phyloP scores from a whole-genome alignment of 2,329 filamentous ascomycete genomes.

The Alternaria triticina region DNA sequence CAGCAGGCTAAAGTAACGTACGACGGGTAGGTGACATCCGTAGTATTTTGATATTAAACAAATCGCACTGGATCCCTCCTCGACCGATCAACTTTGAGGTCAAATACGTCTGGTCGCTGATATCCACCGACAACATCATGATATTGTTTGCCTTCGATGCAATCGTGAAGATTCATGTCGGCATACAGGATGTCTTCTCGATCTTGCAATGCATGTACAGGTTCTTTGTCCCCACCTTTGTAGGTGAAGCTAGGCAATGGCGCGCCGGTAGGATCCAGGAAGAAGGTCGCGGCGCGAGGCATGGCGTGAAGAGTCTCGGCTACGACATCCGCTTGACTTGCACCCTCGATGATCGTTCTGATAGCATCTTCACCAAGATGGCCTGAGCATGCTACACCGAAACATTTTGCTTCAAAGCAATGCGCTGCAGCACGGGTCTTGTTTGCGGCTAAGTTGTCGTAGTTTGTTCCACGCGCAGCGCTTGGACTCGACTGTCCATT shows the following conservation, averaged over 20 bases:
- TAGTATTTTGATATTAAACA: neutral
- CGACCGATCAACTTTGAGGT: slow-evolving; percentile 55
- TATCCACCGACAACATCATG: slow-evolving; percentile 64
- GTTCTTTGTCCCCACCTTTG: slow-evolving; percentile 25
- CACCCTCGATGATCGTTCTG: slow-evolving; percentile 39
- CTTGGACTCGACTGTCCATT: neutral
- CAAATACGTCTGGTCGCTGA: slow-evolving; percentile 62
- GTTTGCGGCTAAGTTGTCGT: slow-evolving; percentile 63
- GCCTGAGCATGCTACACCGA: slow-evolving; percentile 59
- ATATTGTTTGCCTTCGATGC: slow-evolving; percentile 63
- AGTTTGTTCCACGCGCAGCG: slow-evolving; percentile 44
- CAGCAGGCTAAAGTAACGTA: neutral
- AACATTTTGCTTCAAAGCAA: slow-evolving; percentile 65
- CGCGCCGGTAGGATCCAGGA: slow-evolving; percentile 59
- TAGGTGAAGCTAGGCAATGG: slow-evolving; percentile 49
- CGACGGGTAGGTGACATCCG: neutral
- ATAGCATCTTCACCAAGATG: slow-evolving; percentile 52
- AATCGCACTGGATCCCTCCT: slow-evolving; percentile 18
- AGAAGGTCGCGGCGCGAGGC: slow-evolving; percentile 57
- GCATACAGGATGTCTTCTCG: slow-evolving; percentile 61
- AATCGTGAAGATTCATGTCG: slow-evolving; percentile 57
- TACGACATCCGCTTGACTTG: slow-evolving; percentile 37
- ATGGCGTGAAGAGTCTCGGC: slow-evolving; percentile 45
- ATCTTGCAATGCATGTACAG: slow-evolving; percentile 50
- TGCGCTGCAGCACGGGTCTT: slow-evolving; percentile 60